Evolutionary conservation across 2,329 filamentous ascomycete species (phyloP), one percentile per base, ranked within the genome.

Genomic region (Cladosporium sp.): DNA sequence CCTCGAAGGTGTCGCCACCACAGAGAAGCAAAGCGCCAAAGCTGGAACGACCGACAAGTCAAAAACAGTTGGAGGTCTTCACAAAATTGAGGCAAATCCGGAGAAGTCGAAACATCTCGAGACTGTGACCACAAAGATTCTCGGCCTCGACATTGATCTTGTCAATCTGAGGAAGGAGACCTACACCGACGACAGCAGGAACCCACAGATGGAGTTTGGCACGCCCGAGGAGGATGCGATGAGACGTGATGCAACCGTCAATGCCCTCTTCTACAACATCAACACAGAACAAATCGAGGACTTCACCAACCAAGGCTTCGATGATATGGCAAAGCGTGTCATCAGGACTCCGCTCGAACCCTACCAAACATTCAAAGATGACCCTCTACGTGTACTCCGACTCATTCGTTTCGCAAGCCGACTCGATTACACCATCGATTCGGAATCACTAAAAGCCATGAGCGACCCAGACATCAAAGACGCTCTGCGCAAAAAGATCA

Each of bases 81-180:
- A 97, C 82, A 96, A 92, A 77, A 94, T 97, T 70, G 89, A 90
- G 61, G 90, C 90, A 65, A 98, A 98, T 76, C 94, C 93, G 0
- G 93, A 97, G 73, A 97, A 97, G 80, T 97, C 93, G 23, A 98
- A 98, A 79, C 92, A 98, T 75, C 85, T 98, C 16, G 94, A 96
- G 78, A 98, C 94, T 0, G 91, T 92, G 58, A 96, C 92, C 11
- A 92, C 91, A 26, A 90, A 85, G 69, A 88, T 98, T 65, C 89
- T 97, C 73, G 92, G 91, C 0, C 84, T 96, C 58, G 94, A 98
- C 74, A 86, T 97, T 57, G 94, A 99, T 76, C 89, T 99, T 74
- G 95, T 99, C 71, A 99, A 98, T 76, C 82, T 98, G 56, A 86
- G 94, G 54, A 96, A 93, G 75, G 95, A 98, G 79, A 93, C 90